These are phyloP conservation scores for Pichia californica DNA, from an alignment of 805 yeast genomes.

Conservation along the genomic window DNA sequence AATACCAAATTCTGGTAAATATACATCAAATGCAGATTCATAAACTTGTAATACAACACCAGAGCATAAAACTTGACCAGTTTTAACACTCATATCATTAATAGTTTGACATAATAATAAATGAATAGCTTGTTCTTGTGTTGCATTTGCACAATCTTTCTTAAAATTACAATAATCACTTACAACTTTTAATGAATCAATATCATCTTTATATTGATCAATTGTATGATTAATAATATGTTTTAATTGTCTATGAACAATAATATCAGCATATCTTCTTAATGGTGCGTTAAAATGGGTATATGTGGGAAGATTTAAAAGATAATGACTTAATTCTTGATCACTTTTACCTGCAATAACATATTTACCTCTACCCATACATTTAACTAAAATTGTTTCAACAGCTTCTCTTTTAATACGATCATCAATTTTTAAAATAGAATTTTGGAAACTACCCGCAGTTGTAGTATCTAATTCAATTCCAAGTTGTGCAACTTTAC, in stretches of 20 bases:
- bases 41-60: conserved; percentile 89
- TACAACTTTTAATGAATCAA: conserved; percentile 68
- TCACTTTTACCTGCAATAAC: conserved; percentile 84
- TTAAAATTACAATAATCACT: conserved; percentile 94
- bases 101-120: conserved; percentile 77
- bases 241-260: conserved; percentile 89
- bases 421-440: conserved; percentile 60
- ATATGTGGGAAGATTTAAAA: conserved; percentile 75
- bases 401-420: conserved; percentile 60
- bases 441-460: conserved; percentile 63
- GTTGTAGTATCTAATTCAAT: conserved; percentile 67
- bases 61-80: conserved; percentile 78
- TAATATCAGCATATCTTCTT: conserved; percentile 84
- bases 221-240: conserved; percentile 41
- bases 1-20: conserved; percentile 87
- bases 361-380: conserved; percentile 81
- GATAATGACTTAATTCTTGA: conserved; percentile 73
- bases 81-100: conserved; percentile 58
- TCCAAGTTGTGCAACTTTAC: conserved; percentile 61
- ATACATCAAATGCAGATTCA: conserved; percentile 92
- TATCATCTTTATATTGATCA: conserved; percentile 43
- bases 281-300: conserved; percentile 93
- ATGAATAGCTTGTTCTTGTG: conserved; percentile 94
- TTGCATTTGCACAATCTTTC: conserved; percentile 86
- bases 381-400: conserved; percentile 73